Conservation (phyloP, 78 protist species). For the Dictyostelium brefeldianum region DNA sequence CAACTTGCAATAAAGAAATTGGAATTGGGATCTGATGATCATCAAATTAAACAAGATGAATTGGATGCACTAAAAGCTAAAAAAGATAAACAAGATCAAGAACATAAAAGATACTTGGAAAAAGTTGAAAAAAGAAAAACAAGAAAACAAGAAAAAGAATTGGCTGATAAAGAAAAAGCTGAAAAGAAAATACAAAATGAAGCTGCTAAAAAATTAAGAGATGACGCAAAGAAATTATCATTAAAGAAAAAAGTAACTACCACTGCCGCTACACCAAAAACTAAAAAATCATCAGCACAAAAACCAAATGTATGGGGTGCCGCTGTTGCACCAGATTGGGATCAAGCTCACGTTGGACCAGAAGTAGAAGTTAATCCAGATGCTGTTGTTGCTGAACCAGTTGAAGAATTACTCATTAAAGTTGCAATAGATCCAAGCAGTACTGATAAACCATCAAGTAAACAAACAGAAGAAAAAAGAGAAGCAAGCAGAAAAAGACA, state of each 20-base stretch:
- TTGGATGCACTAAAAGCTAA: background rate
- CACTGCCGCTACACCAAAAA: no score
- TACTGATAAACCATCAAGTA: no score
- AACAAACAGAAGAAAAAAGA: background rate
- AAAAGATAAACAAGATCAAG: background rate
- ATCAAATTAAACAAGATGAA: background rate
- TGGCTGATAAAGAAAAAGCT: background rate
- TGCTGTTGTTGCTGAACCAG: no score
- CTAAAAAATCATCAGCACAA: no score
- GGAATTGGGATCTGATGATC: background rate
- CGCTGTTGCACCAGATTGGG: no score
- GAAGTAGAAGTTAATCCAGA: no score
- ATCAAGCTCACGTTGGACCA: no score
- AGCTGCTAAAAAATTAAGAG: background rate
- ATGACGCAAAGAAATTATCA: background rate
- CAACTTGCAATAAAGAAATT: background rate
- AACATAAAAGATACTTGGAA: background rate
- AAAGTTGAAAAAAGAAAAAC: constrained; percentile 7
- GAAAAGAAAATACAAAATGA: background rate
- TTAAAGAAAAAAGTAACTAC: background rate
- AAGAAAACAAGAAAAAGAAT: background rate
- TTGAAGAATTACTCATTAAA: no score
- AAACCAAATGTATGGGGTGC: no score
- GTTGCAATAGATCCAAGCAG: no score
- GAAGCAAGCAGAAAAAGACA: background rate